Base-by-base conservation (phyloP, 2,329 filamentous ascomycete species). In the Daldinia sp. region DNA sequence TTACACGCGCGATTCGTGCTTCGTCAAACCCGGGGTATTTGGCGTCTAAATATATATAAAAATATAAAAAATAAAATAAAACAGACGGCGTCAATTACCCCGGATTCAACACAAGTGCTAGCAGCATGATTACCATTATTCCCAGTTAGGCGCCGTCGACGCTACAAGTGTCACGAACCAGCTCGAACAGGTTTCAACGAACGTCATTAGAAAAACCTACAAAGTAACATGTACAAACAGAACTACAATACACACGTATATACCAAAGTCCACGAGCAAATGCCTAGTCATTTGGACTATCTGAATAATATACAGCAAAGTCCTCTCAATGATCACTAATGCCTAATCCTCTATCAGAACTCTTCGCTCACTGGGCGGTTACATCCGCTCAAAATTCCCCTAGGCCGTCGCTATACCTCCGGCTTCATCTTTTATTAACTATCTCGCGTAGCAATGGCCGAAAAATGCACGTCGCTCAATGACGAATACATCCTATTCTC, bases 271-370 rank as follows among this genome's bases (percentile, higher is more conserved):
- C 47, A 23, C 30, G 47, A 50, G 47, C 15, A 69, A 69, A 55
- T 62, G 67, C 66, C 68, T 71, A 68, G 71, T 61, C 68, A 70
- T 70, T 64, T 62, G 70, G 72, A 74, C 72, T 73, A 74, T 71
- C 68, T 71, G 69, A 74, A 74, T 74, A 74, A 74, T 75, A 70
- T 75, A 75, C 73, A 75, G 71, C 72, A 74, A 71, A 72, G 66
- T 68, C 65, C 65, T 66, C 52, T 64, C 64, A 64, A 63, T 66
- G 62, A 71, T 60, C 64, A 66, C 64, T 61, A 52, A 67, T 71
- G 67, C 69, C 66, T 69, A 69, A 62, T 66, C 62, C 67, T 68
- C 68, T 71, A 67, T 67, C 60, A 63, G 61, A 68, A 69, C 66
- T 70, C 64, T 66, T 65, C 61, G 57, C 62, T 11, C 45, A 52